These are phyloP conservation scores for Fusarium verrucosum DNA, from an alignment of 2,329 filamentous ascomycete species.

Conservation along the genomic window DNA sequence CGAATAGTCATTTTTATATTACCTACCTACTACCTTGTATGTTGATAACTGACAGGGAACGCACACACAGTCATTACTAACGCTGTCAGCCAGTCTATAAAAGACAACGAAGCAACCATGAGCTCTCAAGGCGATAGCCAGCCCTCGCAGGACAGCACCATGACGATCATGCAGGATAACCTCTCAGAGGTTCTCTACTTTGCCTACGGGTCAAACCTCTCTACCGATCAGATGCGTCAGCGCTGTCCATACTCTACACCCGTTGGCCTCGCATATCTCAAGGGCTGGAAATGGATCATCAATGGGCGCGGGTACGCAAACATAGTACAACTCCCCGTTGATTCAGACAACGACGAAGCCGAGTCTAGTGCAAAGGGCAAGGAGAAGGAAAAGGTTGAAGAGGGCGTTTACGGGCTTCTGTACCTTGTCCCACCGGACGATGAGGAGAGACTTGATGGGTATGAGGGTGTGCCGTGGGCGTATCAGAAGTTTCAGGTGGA, in stretches of 20 bases:
- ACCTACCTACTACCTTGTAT: no score
- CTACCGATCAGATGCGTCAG: slow-evolving; percentile 68
- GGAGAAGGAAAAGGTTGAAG: slow-evolving; percentile 8
- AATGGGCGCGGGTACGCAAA: slow-evolving; percentile 75
- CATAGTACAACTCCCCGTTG: slow-evolving; percentile 55
- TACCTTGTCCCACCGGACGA: slow-evolving; percentile 62
- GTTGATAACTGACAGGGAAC: background rate
- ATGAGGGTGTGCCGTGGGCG: slow-evolving; percentile 70
- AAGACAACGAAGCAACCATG: slow-evolving; percentile 32
- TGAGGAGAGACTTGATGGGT: slow-evolving; percentile 61
- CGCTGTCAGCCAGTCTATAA: background rate
- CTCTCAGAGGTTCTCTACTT: slow-evolving; percentile 65
- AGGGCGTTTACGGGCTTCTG: slow-evolving; percentile 66
- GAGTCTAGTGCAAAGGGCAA: slow-evolving; percentile 12
- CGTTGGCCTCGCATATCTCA: slow-evolving; percentile 66
- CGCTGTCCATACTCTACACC: slow-evolving; percentile 68
- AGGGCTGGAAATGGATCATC: slow-evolving; percentile 71
- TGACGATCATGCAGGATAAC: slow-evolving; percentile 50
- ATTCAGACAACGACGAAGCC: slow-evolving; percentile 14
- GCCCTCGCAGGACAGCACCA: slow-evolving; percentile 49
- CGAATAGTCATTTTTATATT: slow-evolving; percentile 6
- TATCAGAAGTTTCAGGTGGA: slow-evolving; percentile 64
- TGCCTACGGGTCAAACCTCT: slow-evolving; percentile 77
- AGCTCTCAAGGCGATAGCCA: slow-evolving; percentile 47
- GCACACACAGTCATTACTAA: background rate